These are phyloP conservation scores for Lablab purpureus DNA, from an alignment of 306 rosid genomes.

Conservation along the genomic window DNA sequence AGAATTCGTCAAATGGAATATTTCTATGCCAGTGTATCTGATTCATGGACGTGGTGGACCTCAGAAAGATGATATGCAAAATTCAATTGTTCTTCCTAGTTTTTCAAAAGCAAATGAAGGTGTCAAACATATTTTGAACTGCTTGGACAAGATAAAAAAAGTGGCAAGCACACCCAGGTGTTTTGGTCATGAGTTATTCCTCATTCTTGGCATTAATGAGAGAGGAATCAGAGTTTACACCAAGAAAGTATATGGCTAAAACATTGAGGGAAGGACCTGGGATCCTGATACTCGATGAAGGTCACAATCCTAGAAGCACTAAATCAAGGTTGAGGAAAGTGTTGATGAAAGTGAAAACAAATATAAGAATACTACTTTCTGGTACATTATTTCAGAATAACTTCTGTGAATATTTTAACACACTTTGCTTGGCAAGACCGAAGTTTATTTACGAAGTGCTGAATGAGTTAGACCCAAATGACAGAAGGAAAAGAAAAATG, in stretches of 20 bases:
- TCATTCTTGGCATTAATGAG: neutral
- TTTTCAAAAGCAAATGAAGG: conserved; percentile 63
- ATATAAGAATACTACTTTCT: neutral
- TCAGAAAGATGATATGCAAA: conserved; percentile 53
- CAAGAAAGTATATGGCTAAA: neutral
- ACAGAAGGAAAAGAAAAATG: neutral
- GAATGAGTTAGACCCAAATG: neutral
- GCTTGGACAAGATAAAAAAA: conserved; percentile 76
- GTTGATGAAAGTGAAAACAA: conserved; percentile 4
- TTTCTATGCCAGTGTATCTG: conserved; percentile 80
- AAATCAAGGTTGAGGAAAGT: conserved; percentile 4
- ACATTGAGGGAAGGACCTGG: neutral
- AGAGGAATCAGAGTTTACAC: neutral
- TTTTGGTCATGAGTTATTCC: neutral
- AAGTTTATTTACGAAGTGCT: neutral
- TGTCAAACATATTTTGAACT: conserved; percentile 81
- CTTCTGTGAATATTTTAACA: neutral
- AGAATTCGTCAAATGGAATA: conserved; percentile 84
- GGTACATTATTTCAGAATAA: conserved; percentile 16
- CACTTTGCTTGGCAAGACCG: conserved; percentile 10
- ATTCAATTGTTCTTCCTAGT: conserved; percentile 56
- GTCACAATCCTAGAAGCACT: neutral
- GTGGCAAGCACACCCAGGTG: conserved; percentile 56
- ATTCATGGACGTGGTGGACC: conserved; percentile 67
- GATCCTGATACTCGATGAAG: neutral